These are phyloP conservation scores for Trametes maxima DNA, from an alignment of 768 basidiomycete species.

Conservation along the genomic window DNA sequence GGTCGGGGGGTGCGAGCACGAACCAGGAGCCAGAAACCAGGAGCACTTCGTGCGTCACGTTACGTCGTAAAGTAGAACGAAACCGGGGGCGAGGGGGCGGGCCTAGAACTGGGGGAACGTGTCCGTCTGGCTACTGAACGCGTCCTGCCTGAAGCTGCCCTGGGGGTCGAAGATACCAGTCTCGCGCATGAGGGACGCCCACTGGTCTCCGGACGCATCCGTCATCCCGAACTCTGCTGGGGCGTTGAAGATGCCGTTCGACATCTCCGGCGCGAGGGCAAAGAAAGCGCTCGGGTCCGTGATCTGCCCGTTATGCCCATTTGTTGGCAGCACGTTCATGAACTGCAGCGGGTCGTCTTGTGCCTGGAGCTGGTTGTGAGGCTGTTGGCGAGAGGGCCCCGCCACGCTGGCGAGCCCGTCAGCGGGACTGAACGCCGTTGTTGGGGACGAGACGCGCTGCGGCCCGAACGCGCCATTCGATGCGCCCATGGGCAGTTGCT, in stretches of 20 bases:
- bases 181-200: conserved; percentile 67
- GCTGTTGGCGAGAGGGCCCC: background rate
- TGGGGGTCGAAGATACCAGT: conserved; percentile 53
- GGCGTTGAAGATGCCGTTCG: conserved; percentile 16
- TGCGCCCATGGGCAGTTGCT: conserved; percentile 5
- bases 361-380: background rate
- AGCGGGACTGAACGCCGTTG: background rate
- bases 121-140: background rate
- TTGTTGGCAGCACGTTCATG: conserved; percentile 12
- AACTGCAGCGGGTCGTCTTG: conserved; percentile 13
- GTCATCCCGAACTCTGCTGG: conserved; percentile 17
- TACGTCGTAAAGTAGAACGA: no score
- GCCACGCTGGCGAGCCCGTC: background rate
- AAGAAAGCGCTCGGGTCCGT: conserved; percentile 20
- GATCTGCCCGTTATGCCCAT: background rate
- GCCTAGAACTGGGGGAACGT: conserved; percentile 5
- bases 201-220: conserved; percentile 53
- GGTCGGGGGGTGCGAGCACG: no score
- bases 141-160: conserved; percentile 13
- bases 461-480: background rate
- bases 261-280: conserved; percentile 42
- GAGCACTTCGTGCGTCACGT: no score
- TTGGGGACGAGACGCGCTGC: background rate
- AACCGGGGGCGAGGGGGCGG: no score
- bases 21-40: no score